Base-by-base conservation (phyloP, 2,329 filamentous ascomycete species). In the Penicillium sp. region DNA sequence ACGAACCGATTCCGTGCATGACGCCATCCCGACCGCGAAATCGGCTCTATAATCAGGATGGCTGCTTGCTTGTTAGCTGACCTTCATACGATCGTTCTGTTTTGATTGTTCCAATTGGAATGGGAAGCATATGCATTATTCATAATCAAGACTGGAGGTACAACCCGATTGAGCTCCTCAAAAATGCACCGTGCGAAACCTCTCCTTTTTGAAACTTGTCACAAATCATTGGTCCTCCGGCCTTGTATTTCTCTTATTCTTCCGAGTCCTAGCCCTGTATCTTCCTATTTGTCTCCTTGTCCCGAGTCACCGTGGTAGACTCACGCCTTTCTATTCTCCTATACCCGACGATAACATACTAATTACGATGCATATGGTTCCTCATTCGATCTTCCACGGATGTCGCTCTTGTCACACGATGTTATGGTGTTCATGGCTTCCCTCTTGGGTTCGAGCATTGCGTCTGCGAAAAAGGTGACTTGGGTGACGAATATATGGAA, bases 1-100 rank as follows among this genome's bases (percentile, higher is more conserved):
- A 38, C 46, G 47, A 43, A 49, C 47, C 39, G 42, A 45, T 53
- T 36, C 45, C 21, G 16, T 51, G 24, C 36, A 13, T 28, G 24
- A 36, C 46, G 12, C 42, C 42, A 26, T 23, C 44, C 21, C 38
- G 8, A 39, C 6, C 16, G 16, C 12, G 18, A 45, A 15, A 10
- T 3, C 28, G 28, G 28, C 2, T 12, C 10, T 9, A 29, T 9
- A 7, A 29, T 18, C 36, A 42, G 38, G 36, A 36, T 38, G 38
- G 38, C 36, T 21, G 42, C 36, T 33, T 46, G 23, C n/a, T 29
- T 18, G 31, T 7, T 24, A 29, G 28, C 28, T 41, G 12, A 10
- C 13, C 34, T 39, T 4, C 18, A 39, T 39, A 21, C 12, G 16
- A 39, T 21, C 36, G 16, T 39, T 39, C 36, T 39, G 36, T 21